phyloP scores from a whole-genome alignment of 1,139 yeast species.

The Kodamaea alishanica region DNA sequence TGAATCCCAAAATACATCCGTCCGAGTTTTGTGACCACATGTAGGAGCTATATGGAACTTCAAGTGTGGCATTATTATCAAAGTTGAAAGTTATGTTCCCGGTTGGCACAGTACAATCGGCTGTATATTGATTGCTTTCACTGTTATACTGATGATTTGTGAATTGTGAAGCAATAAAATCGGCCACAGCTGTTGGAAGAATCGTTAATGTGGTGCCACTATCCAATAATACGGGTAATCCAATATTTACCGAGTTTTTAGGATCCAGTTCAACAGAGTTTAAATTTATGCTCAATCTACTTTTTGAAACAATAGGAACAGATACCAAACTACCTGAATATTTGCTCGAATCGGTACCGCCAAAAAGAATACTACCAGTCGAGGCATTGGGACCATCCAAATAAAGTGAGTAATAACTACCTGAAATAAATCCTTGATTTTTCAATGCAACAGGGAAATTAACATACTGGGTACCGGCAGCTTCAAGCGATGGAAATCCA shows the following conservation, averaged over 20 bases:
- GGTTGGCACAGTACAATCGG: slow-evolving; percentile 2
- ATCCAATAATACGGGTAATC: slow-evolving; percentile 51
- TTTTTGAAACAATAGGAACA: slow-evolving; percentile 6
- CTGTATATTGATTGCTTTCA: neutral
- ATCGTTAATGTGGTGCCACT: slow-evolving; percentile 65
- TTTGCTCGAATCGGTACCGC: slow-evolving; percentile 19
- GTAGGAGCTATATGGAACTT: slow-evolving; percentile 12
- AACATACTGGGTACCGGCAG: slow-evolving; percentile 11
- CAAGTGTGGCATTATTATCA: slow-evolving; percentile 12
- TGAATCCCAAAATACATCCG: slow-evolving; percentile 6
- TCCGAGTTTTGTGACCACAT: neutral
- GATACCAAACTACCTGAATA: slow-evolving; percentile 14
- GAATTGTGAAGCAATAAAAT: slow-evolving; percentile 27
- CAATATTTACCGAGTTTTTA: neutral
- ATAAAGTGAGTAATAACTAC: slow-evolving; percentile 20
- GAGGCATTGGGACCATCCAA: slow-evolving; percentile 13
- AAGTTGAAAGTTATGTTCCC: slow-evolving; percentile 5
- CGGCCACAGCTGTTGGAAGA: slow-evolving; percentile 43
- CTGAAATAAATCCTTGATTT: slow-evolving; percentile 16
- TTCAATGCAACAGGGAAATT: slow-evolving; percentile 21
- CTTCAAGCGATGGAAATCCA: slow-evolving; percentile 12
- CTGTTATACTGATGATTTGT: neutral
- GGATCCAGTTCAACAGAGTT: neutral
- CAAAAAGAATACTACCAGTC: slow-evolving; percentile 19
- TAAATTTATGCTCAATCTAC: slow-evolving; percentile 7